Evolutionary conservation across 202 grass and related monocot genomes (phyloP).

Genomic region (Cymbopogon flexuosus): DNA sequence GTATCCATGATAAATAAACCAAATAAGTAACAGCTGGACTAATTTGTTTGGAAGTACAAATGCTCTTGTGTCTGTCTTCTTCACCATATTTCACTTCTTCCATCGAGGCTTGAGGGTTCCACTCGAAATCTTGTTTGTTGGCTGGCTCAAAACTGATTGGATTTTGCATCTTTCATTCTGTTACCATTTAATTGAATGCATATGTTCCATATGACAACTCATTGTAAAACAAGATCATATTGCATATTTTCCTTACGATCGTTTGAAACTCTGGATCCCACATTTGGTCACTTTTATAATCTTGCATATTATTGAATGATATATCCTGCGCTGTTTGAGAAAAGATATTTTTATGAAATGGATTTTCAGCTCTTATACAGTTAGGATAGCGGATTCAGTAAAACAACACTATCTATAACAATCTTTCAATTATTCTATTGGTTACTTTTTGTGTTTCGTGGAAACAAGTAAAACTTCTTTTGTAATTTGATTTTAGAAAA

Average conservation of each 20-base stretch:
- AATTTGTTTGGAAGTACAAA: not conserved
- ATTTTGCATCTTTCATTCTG: not conserved
- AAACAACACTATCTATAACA: not conserved
- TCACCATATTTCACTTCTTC: not conserved
- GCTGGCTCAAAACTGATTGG: not conserved
- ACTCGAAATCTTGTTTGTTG: not conserved
- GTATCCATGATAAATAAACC: not conserved
- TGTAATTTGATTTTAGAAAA: not conserved
- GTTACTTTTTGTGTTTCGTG: not conserved
- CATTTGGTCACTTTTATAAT: not conserved
- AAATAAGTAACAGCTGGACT: not conserved
- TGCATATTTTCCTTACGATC: not conserved
- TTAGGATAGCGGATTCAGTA: not conserved
- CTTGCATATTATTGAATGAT: not conserved
- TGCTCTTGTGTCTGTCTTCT: not conserved
- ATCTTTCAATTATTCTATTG: not conserved
- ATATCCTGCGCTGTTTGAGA: not conserved
- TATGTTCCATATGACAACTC: not conserved
- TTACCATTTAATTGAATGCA: not conserved
- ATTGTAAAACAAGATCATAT: not conserved
- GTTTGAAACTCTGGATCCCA: not conserved
- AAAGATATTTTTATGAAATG: not conserved
- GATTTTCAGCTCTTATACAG: not conserved
- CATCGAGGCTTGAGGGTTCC: not conserved
- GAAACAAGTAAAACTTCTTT: not conserved